Evolutionary conservation across 306 rosid genomes (phyloP).

Genomic region (Senna tora): DNA sequence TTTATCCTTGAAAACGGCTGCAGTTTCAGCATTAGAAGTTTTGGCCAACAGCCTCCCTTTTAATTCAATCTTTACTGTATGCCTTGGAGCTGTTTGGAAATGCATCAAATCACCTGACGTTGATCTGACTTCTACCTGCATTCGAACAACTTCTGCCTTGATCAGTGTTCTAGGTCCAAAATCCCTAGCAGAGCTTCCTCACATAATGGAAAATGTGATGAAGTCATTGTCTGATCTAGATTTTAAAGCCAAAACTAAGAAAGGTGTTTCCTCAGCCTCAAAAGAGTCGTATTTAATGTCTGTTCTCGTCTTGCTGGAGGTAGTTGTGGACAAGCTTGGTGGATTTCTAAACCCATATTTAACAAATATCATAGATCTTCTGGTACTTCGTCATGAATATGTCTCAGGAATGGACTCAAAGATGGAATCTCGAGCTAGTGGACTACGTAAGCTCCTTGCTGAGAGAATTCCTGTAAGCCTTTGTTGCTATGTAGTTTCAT

Average conservation of each 20-base stretch:
- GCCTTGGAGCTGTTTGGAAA: constrained; percentile 67
- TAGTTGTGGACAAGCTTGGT: constrained; percentile 81
- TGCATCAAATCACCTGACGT: constrained; percentile 48
- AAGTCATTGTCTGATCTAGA: constrained; percentile 43
- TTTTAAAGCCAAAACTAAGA: constrained; percentile 36
- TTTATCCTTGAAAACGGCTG: constrained; percentile 74
- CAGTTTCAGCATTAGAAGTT: constrained; percentile 82
- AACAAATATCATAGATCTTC: constrained; percentile 61
- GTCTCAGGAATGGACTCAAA: constrained; percentile 59
- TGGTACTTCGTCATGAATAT: constrained; percentile 69
- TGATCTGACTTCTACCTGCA: constrained; percentile 70
- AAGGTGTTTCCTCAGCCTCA: constrained; percentile 39
- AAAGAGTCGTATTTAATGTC: constrained; percentile 58
- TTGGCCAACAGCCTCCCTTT: constrained; percentile 65
- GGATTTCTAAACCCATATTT: constrained; percentile 84
- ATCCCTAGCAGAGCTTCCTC: constrained; percentile 80
- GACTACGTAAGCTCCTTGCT: constrained; percentile 66
- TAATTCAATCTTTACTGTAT: constrained; percentile 55
- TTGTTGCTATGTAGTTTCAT: constrained; percentile 10
- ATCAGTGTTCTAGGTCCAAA: constrained; percentile 80
- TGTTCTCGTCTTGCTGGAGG: constrained; percentile 71
- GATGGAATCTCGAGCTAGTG: constrained; percentile 60
- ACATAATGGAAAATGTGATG: constrained; percentile 69
- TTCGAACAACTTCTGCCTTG: constrained; percentile 71
- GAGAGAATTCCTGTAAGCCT: constrained; percentile 83